Percentiles rank a stretch among this genome's conserved stretches.
phyloP scores from a whole-genome alignment of 2,329 filamentous ascomycete species.

The Penicillium crustosum region DNA sequence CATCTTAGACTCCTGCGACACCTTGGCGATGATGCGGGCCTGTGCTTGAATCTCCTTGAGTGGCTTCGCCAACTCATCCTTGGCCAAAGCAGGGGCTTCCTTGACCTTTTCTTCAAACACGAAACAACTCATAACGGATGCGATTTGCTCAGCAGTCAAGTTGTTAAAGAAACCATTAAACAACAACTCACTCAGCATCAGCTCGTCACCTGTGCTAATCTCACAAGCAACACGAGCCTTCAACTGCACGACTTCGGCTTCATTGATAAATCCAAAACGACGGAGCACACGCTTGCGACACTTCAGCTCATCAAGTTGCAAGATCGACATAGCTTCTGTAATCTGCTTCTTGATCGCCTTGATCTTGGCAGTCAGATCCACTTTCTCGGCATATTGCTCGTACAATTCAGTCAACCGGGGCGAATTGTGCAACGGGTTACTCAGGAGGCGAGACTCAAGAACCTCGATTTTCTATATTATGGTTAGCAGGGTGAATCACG shows the following conservation, averaged over 20 bases:
- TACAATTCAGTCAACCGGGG: conserved; percentile 80
- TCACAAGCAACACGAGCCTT: conserved; percentile 98
- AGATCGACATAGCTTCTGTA: conserved; percentile 76
- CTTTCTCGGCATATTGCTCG: conserved; percentile 81
- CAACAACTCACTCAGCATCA: conserved; percentile 86
- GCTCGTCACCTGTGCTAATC: conserved; percentile 93
- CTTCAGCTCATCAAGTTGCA: conserved; percentile 94
- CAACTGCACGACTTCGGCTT: conserved; percentile 89
- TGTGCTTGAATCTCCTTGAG: conserved; percentile 84
- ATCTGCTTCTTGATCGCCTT: conserved; percentile 89
- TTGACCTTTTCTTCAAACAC: conserved; percentile 97
- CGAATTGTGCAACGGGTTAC: conserved; percentile 89
- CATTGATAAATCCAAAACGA: conserved; percentile 92
- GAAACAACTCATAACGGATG: conserved; percentile 85
- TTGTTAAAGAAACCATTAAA: conserved; percentile 99
- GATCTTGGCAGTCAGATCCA: conserved; percentile 72
- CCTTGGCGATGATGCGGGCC: conserved; percentile 84
- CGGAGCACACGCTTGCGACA: conserved; percentile 92
- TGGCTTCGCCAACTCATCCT: conserved; percentile 80
- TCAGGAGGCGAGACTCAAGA: conserved; percentile 81
- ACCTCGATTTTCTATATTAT: conserved; percentile 85
- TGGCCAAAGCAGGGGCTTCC: conserved; percentile 65
- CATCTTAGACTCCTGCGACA: conserved; percentile 91
- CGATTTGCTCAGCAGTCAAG: conserved; percentile 80
- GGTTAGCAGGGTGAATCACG: conserved; percentile 18